phyloP scores from a whole-genome alignment of 768 basidiomycete genomes.

The Imleria badia region DNA sequence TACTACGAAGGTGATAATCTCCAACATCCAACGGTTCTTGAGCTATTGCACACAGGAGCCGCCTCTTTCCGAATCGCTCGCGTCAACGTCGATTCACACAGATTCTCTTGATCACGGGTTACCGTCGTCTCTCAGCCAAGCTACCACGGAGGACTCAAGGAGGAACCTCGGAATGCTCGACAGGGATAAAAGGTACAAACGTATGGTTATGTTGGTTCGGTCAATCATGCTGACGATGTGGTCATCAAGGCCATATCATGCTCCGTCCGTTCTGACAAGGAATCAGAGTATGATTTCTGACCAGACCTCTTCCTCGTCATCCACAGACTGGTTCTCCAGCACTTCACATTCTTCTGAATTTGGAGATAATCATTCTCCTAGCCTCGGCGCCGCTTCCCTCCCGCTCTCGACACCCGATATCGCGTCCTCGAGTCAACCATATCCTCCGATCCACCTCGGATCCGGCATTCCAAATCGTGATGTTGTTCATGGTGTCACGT shows the following conservation, averaged over 20 bases:
- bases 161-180: too few relatives aligned
- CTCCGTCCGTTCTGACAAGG: too few relatives aligned
- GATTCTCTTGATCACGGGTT: too few relatives aligned
- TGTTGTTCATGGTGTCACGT: neutral
- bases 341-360: too few relatives aligned
- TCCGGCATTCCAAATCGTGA: neutral
- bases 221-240: too few relatives aligned
- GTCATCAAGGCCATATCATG: too few relatives aligned
- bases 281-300: slow-evolving; percentile 1
- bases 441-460: neutral
- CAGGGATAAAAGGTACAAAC: too few relatives aligned
- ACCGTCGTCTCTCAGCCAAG: too few relatives aligned
- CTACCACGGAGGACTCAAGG: too few relatives aligned
- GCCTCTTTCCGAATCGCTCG: neutral
- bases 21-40: neutral
- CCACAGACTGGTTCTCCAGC: too few relatives aligned
- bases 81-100: neutral
- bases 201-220: too few relatives aligned
- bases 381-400: neutral
- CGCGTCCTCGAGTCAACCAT: neutral
- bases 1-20: neutral
- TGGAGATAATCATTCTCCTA: neutral
- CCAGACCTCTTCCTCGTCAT: neutral
- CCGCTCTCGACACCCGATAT: neutral
- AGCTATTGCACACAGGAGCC: neutral